Evolutionary conservation across 352 stramenopile species (phyloP), one percentile per base, ranked within the genome.

Genomic region (Blastocystis sp.): DNA sequence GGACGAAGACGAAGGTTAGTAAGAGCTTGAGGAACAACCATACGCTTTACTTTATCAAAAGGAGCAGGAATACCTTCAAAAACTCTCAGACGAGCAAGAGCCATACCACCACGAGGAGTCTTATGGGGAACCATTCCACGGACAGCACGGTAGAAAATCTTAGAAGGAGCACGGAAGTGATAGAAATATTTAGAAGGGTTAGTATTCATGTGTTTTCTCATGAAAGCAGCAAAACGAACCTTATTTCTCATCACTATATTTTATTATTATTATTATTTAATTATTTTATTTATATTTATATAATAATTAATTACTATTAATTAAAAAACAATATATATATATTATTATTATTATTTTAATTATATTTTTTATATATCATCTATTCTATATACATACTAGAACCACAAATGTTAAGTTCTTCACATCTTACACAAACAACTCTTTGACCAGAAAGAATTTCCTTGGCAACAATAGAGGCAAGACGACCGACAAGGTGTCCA

Each of bases 61-160:
- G 86, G 86, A 56, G 84, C 78, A 55, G 91, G 91, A 65, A 98
- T 92, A 70, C 91, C 91, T 68, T 98, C 91, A 68, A 96, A 97
- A 55, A 83, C 84, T 73, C 91, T 93, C 35, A 98, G 76, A 72
- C 88, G 83, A 68, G 80, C 77, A 49, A 98, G 76, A 25, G 91
- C 91, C 34, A 81, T 80, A 66, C 87, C 75, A 74, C 91, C 91
- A 72, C 90, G 83, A 40, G 77, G 76, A 43, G 87, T 95, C 83
- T 96, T 98, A 76, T 97, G 90, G 47, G 92, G 84, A 58, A 97
- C 75, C 91, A 98, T 98, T 66, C 91, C 89, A 74, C 87, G 86
- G 67, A 95, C 77, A 42, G 78, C 80, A 54, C 37, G 37, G 19
- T 45, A 18, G 19, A 49, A 49, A 7, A 49, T 76, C 75, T 77